phyloP scores from a whole-genome alignment of 495 filamentous ascomycete genomes.

The Pyronema omphalodes region DNA sequence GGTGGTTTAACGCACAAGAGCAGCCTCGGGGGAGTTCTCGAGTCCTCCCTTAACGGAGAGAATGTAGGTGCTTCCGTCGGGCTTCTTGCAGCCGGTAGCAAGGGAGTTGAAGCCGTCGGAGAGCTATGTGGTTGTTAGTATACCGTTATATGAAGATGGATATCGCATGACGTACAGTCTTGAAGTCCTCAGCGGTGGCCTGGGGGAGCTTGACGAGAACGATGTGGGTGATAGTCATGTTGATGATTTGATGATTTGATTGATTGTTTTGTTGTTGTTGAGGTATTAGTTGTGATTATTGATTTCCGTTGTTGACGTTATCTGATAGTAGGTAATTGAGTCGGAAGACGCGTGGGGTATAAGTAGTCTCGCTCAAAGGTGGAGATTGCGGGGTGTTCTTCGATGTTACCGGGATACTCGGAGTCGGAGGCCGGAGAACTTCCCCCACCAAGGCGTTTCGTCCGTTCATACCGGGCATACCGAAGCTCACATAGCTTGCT shows the following conservation, averaged over 20 bases:
- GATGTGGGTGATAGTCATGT: slow-evolving; percentile 14
- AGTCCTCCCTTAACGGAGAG: slow-evolving; percentile 37
- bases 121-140: slow-evolving; percentile 11
- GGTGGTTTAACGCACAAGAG: slow-evolving; percentile 31
- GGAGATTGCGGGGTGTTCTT: too few species aligned
- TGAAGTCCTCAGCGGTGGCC: not conserved
- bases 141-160: slow-evolving; percentile 18
- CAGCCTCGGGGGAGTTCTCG: slow-evolving; percentile 43
- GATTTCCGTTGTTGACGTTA: too few species aligned
- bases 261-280: not conserved
- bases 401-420: too few species aligned
- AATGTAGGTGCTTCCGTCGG: slow-evolving; percentile 34
- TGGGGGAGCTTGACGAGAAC: slow-evolving; percentile 6
- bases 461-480: too few species aligned
- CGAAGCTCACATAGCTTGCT: too few species aligned
- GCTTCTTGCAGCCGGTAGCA: slow-evolving; percentile 31
- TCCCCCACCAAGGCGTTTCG: too few species aligned
- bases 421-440: too few species aligned
- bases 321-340: too few species aligned
- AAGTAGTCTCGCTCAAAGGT: too few species aligned
- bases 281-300: not conserved
- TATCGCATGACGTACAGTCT: not conserved
- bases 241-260: not conserved
- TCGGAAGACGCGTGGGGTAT: too few species aligned
- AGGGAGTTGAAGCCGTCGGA: slow-evolving; percentile 24